phyloP scores from a whole-genome alignment of 306 rosid genomes.

The Cucumis cinereus region DNA sequence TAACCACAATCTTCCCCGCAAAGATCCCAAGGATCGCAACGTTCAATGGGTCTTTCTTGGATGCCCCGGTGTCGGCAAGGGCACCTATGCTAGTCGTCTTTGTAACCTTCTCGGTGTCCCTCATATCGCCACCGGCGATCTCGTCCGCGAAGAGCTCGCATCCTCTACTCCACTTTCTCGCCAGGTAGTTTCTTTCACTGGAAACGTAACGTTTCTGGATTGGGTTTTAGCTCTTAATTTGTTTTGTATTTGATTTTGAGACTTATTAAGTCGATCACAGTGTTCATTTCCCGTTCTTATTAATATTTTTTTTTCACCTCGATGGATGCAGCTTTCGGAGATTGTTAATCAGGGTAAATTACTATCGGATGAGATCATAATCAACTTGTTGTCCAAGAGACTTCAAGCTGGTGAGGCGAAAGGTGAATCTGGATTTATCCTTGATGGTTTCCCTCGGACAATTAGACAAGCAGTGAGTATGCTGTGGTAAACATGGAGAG shows the following conservation, averaged over 20 bases:
- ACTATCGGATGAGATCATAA: slow-evolving; percentile 85
- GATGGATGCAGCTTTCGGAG: slow-evolving; percentile 54
- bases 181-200: slow-evolving; percentile 21
- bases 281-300: background rate
- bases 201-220: background rate
- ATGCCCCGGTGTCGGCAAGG: slow-evolving; percentile 93
- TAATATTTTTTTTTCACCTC: background rate
- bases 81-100: slow-evolving; percentile 82
- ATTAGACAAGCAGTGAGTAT: slow-evolving; percentile 79
- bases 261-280: background rate
- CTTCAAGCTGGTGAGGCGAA: slow-evolving; percentile 57
- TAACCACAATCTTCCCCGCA: slow-evolving; percentile 15
- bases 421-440: slow-evolving; percentile 81
- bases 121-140: slow-evolving; percentile 91
- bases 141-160: slow-evolving; percentile 83
- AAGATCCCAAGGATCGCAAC: slow-evolving; percentile 34
- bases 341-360: slow-evolving; percentile 84
- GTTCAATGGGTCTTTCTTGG: slow-evolving; percentile 89
- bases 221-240: background rate
- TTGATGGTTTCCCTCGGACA: slow-evolving; percentile 97
- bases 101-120: slow-evolving; percentile 70
- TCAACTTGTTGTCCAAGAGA: slow-evolving; percentile 72
- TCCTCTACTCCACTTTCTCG: slow-evolving; percentile 64
- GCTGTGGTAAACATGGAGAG: background rate
- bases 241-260: background rate